A percentile compares a stretch with the other conserved stretches of the same genome.
Conservation (phyloP, 805 yeast species). For the Ogataea minuta region DNA sequence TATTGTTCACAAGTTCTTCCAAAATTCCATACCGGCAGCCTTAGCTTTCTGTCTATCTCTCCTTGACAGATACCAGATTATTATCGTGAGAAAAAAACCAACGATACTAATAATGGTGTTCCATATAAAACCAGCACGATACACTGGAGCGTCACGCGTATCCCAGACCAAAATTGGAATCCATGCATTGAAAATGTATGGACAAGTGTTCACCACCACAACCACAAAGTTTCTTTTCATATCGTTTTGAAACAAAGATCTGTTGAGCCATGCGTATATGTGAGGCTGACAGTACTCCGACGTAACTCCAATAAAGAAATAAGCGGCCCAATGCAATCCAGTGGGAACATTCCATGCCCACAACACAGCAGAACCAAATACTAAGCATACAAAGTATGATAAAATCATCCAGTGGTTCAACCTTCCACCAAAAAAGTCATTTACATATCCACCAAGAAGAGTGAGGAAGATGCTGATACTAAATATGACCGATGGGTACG, state of each 20-base stretch:
- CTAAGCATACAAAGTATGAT: conserved; percentile 37
- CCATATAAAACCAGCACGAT: conserved; percentile 38
- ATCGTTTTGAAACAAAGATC: conserved; percentile 43
- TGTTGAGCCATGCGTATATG: conserved; percentile 55
- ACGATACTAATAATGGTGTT: conserved; percentile 34
- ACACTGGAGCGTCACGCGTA: conserved; percentile 38
- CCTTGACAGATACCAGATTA: conserved; percentile 24
- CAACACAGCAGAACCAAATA: conserved; percentile 44
- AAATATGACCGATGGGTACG: conserved; percentile 40
- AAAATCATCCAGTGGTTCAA: conserved; percentile 38
- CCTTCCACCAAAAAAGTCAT: conserved; percentile 38
- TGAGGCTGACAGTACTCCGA: conserved; percentile 53
- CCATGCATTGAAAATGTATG: conserved; percentile 42
- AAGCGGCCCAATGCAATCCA: conserved; percentile 50
- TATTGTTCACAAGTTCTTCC: background rate
- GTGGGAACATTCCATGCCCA: conserved; percentile 49
- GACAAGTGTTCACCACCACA: conserved; percentile 40
- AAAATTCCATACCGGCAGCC: conserved; percentile 29
- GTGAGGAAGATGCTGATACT: conserved; percentile 42
- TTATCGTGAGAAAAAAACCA: conserved; percentile 33
- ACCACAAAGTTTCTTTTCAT: conserved; percentile 42
- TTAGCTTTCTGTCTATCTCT: conserved; percentile 26
- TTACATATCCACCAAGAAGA: conserved; percentile 35
- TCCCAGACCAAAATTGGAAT: conserved; percentile 42
- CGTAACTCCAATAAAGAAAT: conserved; percentile 47